A percentile compares a stretch with the other conserved stretches of the same genome.
Evolutionary conservation across 1,284 basidiomycete species (phyloP).

Genomic region (Cerioporus squamosus): DNA sequence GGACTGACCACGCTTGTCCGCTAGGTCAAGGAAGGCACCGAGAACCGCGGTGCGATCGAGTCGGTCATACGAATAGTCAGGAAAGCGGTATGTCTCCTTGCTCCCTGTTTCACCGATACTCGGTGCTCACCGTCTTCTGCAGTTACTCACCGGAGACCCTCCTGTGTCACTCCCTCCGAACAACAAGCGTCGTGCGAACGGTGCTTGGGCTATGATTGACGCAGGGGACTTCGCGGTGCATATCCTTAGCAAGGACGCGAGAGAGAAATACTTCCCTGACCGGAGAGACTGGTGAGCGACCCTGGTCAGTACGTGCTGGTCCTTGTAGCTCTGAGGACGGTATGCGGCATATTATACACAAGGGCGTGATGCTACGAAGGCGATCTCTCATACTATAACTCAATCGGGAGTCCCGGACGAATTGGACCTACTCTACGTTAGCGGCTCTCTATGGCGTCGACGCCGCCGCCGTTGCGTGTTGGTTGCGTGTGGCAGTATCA

Average conservation of each 20-base stretch:
- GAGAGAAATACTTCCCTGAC: slow-evolving; percentile 65
- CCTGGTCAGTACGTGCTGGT: too few relatives aligned
- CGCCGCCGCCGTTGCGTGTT: too few relatives aligned
- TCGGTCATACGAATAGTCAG: slow-evolving; percentile 68
- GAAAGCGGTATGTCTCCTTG: slow-evolving; percentile 51
- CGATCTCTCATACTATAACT: neutral
- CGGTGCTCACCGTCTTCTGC: neutral
- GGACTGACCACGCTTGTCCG: neutral
- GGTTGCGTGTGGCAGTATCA: too few relatives aligned
- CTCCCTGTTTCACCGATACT: too few relatives aligned
- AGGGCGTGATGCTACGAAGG: neutral
- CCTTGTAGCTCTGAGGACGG: too few relatives aligned
- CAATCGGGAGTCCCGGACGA: neutral
- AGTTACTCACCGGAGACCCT: slow-evolving; percentile 59
- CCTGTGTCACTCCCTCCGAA: slow-evolving; percentile 65
- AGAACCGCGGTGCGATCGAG: slow-evolving; percentile 74
- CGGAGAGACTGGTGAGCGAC: slow-evolving; percentile 32
- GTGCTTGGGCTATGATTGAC: slow-evolving; percentile 84
- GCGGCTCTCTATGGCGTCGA: too few relatives aligned
- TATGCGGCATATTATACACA: too few relatives aligned
- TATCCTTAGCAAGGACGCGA: slow-evolving; percentile 63
- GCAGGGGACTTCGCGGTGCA: slow-evolving; percentile 79
- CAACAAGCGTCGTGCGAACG: slow-evolving; percentile 56
- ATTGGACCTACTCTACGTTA: too few relatives aligned
- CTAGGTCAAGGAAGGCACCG: slow-evolving; percentile 82